Percentiles rank a stretch among this genome's conserved stretches.
These are phyloP conservation scores for Nepenthes mirabilis DNA, from an alignment of 148 eudicot genomes.

Conservation along the genomic window DNA sequence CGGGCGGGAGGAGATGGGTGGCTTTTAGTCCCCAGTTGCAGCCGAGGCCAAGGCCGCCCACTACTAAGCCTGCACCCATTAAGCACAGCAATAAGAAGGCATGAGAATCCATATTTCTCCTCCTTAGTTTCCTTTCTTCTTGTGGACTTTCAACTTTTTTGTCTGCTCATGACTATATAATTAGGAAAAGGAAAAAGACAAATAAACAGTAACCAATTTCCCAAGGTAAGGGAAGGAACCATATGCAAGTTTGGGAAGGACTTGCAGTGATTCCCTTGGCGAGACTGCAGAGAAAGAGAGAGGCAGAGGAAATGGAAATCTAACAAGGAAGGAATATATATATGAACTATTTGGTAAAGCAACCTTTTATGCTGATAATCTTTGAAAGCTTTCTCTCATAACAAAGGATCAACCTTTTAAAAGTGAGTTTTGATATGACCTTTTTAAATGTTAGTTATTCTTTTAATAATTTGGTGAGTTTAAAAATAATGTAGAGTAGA, in stretches of 20 bases:
- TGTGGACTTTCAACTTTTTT: not conserved
- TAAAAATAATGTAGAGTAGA: too few species aligned
- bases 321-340: conserved; percentile 30
- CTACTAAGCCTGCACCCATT: conserved; percentile 9
- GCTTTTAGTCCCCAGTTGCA: conserved; percentile 71
- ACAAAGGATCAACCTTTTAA: not conserved
- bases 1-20: conserved; percentile 63
- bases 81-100: conserved; percentile 14
- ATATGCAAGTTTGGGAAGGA: conserved; percentile 24
- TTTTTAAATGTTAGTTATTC: too few species aligned
- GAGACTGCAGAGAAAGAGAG: conserved; percentile 9
- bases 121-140: not conserved
- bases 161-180: not conserved
- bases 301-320: conserved; percentile 8
- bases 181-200: not conserved
- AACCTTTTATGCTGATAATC: not conserved
- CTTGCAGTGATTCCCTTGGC: conserved; percentile 14
- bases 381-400: not conserved
- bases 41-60: conserved; percentile 39
- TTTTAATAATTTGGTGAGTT: too few species aligned
- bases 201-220: conserved; percentile 9
- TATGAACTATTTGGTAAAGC: not conserved
- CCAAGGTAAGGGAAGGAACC: conserved; percentile 24
- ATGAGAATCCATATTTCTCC: conserved; percentile 11
- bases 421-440: too few species aligned